Evolutionary conservation across 2,329 filamentous ascomycete genomes (phyloP).

Genomic region (Ophiostoma novo-ulmi): DNA sequence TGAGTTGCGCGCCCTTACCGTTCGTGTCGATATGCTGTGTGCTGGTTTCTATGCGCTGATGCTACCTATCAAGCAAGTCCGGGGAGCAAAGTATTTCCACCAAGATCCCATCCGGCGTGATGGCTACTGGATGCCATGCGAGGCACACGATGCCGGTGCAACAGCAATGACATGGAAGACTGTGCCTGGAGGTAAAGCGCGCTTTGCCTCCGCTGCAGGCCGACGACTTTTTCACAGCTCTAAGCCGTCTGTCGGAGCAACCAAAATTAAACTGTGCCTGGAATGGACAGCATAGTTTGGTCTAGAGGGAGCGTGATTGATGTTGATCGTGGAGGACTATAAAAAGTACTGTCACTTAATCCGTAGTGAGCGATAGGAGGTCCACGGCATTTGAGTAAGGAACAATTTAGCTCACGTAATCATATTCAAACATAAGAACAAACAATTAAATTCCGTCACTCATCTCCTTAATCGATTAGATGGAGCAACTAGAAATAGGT

Average conservation of each 20-base stretch:
- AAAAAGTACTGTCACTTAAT: too few relatives aligned
- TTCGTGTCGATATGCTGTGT: neutral
- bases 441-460: neutral
- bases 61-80: neutral
- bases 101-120: neutral
- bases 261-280: neutral
- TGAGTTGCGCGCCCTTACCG: neutral
- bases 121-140: neutral
- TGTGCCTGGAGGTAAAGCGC: neutral
- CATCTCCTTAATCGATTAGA: neutral
- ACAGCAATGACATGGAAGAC: neutral
- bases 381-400: neutral
- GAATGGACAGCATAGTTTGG: neutral
- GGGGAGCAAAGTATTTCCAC: neutral
- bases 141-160: neutral
- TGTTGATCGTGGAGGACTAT: too few relatives aligned
- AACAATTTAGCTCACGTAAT: neutral
- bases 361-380: too few relatives aligned
- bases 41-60: neutral
- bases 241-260: neutral
- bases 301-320: neutral
- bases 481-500: conserved; percentile 3
- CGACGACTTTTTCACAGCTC: neutral
- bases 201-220: neutral
- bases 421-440: neutral